A percentile compares a stretch with the other conserved stretches of the same genome.
phyloP scores from a whole-genome alignment of 116 monocot genomes.

The Zostera marina region DNA sequence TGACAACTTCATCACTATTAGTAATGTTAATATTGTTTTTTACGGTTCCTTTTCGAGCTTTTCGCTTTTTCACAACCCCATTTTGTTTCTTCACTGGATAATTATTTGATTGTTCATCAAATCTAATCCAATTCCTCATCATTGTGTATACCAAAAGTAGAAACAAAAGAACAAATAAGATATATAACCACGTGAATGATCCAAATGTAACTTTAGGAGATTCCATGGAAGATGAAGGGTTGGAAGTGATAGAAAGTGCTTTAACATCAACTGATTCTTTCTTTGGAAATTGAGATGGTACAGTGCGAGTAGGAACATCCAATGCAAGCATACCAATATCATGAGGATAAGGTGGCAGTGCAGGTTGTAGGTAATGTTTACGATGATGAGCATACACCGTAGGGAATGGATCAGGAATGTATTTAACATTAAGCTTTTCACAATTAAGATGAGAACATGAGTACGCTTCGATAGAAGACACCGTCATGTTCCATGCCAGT shows the following conservation, averaged over 20 bases:
- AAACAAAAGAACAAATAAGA: conserved; percentile 4
- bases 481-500: conserved; percentile 12
- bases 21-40: conserved; percentile 1
- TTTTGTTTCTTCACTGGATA: conserved; percentile 7
- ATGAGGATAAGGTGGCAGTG: not conserved
- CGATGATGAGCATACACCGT: not conserved
- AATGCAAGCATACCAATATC: conserved; percentile 1
- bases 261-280: not conserved
- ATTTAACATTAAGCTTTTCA: conserved; percentile 6
- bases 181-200: conserved; percentile 9
- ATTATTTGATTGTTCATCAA: conserved; percentile 5
- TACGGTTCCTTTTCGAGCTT: conserved; percentile 9
- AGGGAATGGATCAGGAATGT: conserved; percentile 4
- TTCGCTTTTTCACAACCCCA: conserved; percentile 11
- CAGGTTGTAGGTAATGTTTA: conserved; percentile 1
- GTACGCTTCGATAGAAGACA: conserved; percentile 13
- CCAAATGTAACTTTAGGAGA: not conserved
- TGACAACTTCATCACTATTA: not conserved
- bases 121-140: conserved; percentile 3
- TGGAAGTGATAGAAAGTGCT: not conserved
- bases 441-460: conserved; percentile 8
- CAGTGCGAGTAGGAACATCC: not conserved
- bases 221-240: not conserved
- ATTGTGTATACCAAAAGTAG: conserved; percentile 2
- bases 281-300: not conserved